Evolutionary conservation across 768 basidiomycete genomes (phyloP), one percentile per base, ranked within the genome.

Genomic region (Boletus subcaerulescens): DNA sequence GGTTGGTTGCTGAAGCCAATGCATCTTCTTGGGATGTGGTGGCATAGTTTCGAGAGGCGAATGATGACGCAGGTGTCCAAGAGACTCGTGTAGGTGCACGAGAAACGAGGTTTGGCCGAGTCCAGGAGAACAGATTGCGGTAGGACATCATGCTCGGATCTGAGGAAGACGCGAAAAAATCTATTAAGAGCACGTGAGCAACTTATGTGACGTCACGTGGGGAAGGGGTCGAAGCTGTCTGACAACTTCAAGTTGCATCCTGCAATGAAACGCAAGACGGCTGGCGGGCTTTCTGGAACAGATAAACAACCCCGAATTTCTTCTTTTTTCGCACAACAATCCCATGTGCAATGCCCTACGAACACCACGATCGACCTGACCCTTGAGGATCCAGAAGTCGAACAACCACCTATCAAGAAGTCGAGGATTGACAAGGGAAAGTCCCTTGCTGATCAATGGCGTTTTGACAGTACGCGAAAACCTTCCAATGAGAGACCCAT

Each of bases 1-100:
- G 85, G 61, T 87, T 86, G 17, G 85, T 87, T 57, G 83, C 83
- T 1, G 86, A 82, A 38, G 77, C 66, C 5, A 74, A 69, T 18
- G 78, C 76, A 13, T 77, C 80, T 51, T 81, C 80, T 31, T 60
- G 65, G 4, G 58, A 26, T 35, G 58, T 33, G 17, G 61, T 50
- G 5, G 45, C 42, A 55, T 70, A 61, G 12, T 45, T 48, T 26
- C 65, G 58, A 45, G 22, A 8, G 31, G 40, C 3, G 7, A 45
- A 47, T 22, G 44, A 32, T 9, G 24, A 31, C 15, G 31, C 18
- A 31, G 49, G 41, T 3, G 45, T 52, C 46, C 38, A 29, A 32
- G 14, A n/a, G 0, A 45, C 5, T 12, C 44, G 52, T 13, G 15
- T 13, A n/a, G 32, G n/a, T 4, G 45, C 8, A 2, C 58, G 49